A percentile compares a stretch with the other conserved stretches of the same genome.
Evolutionary conservation across 2,329 filamentous ascomycete species (phyloP).

Genomic region (Saccharata proteae): DNA sequence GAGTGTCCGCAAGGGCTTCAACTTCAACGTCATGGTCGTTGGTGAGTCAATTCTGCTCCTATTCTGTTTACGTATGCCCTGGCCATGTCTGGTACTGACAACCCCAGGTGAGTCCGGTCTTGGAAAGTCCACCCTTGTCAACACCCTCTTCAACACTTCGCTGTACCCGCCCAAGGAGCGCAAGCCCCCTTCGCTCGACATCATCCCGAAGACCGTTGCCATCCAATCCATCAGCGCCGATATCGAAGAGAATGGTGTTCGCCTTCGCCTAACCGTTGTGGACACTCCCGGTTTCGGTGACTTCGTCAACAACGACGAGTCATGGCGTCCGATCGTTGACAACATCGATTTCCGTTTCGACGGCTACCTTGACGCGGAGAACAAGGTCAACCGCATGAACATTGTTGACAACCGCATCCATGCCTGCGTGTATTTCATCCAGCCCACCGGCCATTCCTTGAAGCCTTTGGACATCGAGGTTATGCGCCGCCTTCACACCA

Average conservation of each 20-base stretch:
- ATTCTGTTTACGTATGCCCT: no score
- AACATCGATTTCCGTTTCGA: constrained; percentile 99
- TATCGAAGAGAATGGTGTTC: constrained; percentile 97
- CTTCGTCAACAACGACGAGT: constrained; percentile 99
- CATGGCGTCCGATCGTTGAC: constrained; percentile 97
- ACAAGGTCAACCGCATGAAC: constrained; percentile 99
- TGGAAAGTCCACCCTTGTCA: constrained; percentile 97
- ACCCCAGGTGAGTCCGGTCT: constrained; percentile 86
- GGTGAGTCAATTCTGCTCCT: constrained; percentile 49
- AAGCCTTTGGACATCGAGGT: constrained; percentile 99
- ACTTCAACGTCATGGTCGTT: constrained; percentile 99
- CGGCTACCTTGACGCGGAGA: constrained; percentile 96
- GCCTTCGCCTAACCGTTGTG: constrained; percentile 89
- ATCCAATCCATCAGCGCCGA: constrained; percentile 44
- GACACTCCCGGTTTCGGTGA: constrained; percentile 97
- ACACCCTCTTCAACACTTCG: constrained; percentile 99
- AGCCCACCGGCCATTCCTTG: constrained; percentile 93
- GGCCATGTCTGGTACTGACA: no score
- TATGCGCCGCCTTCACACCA: constrained; percentile 98
- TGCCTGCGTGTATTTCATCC: constrained; percentile 98
- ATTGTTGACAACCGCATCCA: constrained; percentile 99
- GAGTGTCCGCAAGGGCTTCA: constrained; percentile 99
- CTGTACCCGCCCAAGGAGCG: constrained; percentile 97
- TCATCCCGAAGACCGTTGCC: constrained; percentile 73
- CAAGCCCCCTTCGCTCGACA: constrained; percentile 93